Percentiles rank a stretch among this genome's conserved stretches.
phyloP scores from a whole-genome alignment of 805 yeast genomes.

The Candida bentonensis region DNA sequence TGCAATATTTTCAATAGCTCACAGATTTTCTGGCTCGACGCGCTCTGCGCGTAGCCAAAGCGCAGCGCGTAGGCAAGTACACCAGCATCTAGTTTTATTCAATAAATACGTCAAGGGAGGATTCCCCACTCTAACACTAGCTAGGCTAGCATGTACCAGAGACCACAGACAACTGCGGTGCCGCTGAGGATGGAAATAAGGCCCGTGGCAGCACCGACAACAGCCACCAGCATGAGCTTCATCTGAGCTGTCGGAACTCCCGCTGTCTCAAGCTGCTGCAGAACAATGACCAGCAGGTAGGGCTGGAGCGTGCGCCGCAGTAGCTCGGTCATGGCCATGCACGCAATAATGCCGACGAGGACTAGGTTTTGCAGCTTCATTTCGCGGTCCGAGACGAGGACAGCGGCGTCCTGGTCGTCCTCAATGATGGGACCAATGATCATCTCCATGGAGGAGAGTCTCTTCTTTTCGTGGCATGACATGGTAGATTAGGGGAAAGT shows the following conservation, averaged over 20 bases:
- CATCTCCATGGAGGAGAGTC: background rate
- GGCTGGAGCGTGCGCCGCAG: background rate
- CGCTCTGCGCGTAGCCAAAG: background rate
- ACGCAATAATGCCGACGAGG: background rate
- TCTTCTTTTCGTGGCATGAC: background rate
- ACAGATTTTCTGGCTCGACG: no score
- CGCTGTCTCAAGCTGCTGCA: background rate
- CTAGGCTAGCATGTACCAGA: background rate
- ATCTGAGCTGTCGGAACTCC: background rate
- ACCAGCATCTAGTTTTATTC: no score
- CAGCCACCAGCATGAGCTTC: background rate
- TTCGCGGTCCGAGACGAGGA: background rate
- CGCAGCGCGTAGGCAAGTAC: background rate
- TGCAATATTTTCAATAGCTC: no score
- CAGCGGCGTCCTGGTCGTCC: background rate
- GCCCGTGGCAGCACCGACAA: background rate
- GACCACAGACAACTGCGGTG: background rate
- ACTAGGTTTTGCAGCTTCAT: background rate
- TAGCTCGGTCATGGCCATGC: background rate
- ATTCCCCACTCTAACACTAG: no score
- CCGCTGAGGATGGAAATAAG: background rate
- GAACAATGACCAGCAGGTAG: background rate
- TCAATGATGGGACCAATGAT: background rate
- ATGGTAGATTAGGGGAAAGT: background rate
- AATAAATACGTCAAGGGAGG: no score